Evolutionary conservation across 805 yeast species (phyloP).

Genomic region (Metschnikowia corniflorae): DNA sequence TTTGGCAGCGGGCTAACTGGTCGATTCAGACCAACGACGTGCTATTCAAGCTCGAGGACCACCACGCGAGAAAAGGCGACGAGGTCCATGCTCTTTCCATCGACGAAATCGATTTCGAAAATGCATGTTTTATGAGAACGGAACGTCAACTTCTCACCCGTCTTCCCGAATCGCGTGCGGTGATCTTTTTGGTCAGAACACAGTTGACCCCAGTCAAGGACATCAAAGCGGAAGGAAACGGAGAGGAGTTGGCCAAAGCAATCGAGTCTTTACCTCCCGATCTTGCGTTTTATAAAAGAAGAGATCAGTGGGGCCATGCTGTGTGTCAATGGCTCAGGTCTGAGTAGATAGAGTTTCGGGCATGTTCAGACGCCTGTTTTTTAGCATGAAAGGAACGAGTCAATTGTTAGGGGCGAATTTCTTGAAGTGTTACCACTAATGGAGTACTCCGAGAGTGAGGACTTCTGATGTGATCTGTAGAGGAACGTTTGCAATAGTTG

Average conservation of each 20-base stretch:
- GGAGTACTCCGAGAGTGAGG: too few species aligned
- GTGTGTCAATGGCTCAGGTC: constrained; percentile 26
- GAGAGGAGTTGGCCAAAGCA: constrained; percentile 27
- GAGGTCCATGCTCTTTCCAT: constrained; percentile 31
- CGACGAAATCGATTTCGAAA: constrained; percentile 34
- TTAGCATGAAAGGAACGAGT: too few species aligned
- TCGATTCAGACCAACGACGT: constrained; percentile 58
- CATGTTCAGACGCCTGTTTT: too few species aligned
- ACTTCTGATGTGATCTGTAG: too few species aligned
- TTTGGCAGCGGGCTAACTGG: constrained; percentile 68
- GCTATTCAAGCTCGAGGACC: constrained; percentile 44
- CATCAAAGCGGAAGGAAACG: constrained; percentile 32
- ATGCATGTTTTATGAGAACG: constrained; percentile 31
- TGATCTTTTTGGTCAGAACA: constrained; percentile 36
- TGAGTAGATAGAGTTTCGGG: too few species aligned
- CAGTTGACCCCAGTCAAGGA: constrained; percentile 30
- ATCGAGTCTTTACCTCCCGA: constrained; percentile 39
- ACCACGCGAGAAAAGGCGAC: constrained; percentile 40
- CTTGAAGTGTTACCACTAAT: too few species aligned
- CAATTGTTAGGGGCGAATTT: too few species aligned
- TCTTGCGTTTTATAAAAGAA: constrained; percentile 34
- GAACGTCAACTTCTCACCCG: constrained; percentile 38
- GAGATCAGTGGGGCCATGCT: constrained; percentile 38
- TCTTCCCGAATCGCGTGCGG: constrained; percentile 34
- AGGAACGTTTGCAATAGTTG: too few species aligned